Evolutionary conservation across 305 asterid genomes (phyloP).

Genomic region (Galium porrigens): DNA sequence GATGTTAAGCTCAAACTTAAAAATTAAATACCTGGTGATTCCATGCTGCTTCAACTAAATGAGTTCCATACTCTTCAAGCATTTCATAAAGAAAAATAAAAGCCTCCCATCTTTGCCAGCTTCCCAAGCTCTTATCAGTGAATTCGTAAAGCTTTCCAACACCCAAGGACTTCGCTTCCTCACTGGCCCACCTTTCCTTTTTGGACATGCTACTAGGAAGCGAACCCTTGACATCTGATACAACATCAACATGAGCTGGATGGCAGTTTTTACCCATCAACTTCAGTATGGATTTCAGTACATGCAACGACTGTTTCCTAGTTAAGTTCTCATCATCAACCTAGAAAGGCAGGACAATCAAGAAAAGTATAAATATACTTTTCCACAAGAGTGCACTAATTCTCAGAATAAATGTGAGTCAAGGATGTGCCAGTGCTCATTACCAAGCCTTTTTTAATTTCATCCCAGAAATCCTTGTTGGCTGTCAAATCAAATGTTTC

Average conservation of each 20-base stretch:
- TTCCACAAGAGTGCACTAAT: conserved; percentile 13
- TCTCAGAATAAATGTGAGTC: conserved; percentile 12
- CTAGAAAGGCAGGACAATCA: conserved; percentile 28
- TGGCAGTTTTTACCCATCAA: conserved; percentile 35
- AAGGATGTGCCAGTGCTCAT: conserved; percentile 11
- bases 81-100: conserved; percentile 82
- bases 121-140: conserved; percentile 27
- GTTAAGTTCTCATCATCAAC: conserved; percentile 70
- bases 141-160: conserved; percentile 47
- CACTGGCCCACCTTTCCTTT: conserved; percentile 75
- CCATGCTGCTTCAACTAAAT: conserved; percentile 98
- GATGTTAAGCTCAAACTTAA: background rate
- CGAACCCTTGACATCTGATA: conserved; percentile 29
- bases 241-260: conserved; percentile 29
- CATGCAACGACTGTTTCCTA: conserved; percentile 77
- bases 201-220: conserved; percentile 36
- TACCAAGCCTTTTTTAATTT: conserved; percentile 85
- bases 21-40: conserved; percentile 57
- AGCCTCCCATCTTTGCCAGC: conserved; percentile 68
- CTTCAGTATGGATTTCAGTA: conserved; percentile 45
- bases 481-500: conserved; percentile 39
- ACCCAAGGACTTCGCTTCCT: conserved; percentile 79
- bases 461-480: conserved; percentile 60
- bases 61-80: conserved; percentile 97
- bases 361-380: conserved; percentile 13